Base-by-base conservation (phyloP, 225 moss, liverwort and hornwort species). In the Lunularia cruciata region DNA sequence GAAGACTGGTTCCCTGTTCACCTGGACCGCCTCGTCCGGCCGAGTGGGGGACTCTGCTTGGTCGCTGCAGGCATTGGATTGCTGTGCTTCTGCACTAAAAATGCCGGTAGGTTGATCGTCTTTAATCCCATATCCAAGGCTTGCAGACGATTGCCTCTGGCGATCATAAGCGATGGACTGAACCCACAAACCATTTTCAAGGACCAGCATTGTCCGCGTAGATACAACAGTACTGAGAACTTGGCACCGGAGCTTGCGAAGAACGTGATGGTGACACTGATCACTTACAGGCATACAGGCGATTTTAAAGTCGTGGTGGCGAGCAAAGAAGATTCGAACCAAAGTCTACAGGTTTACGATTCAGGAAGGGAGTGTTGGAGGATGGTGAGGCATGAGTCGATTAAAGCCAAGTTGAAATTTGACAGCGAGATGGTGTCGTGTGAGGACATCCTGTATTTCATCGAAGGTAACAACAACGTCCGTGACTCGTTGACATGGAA, bases 51-150 rank as follows among this genome's bases (percentile, higher is more conserved):
- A 28, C 66, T 77, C n/a, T 77, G 72, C 38, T 62, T 77, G 19
- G 67, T 77, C 53, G 67, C 77, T 0, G 72, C 72, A 26, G 72
- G 77, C 22, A 72, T 47, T 23, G 77, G 72, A 8, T 72, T 77
- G 36, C 27, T 77, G 16, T 77, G 77, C 52, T 77, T 77, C 60
- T 60, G 72, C 54, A 77, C 72, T 13, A 61, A 60, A 57, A 55
- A 61, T 48, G 60, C 53, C n/a, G 77, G 77, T 32, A 60, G 72
- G 19, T 53, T 77, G 72, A 53, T 77, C 4, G 15, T 77, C 1
- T 77, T 72, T 60, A 77, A 77, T 23, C 77, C 77, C 11, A 72
- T 77, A 33, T 67, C 77, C 37, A 77, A 77, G 66, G 60, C 61
- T 52, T 72, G 67, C 33, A 53, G 53, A 34, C 72, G 67, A n/a